Base-by-base conservation (phyloP, 2,329 filamentous ascomycete species). In the Botrytis fragariae region DNA sequence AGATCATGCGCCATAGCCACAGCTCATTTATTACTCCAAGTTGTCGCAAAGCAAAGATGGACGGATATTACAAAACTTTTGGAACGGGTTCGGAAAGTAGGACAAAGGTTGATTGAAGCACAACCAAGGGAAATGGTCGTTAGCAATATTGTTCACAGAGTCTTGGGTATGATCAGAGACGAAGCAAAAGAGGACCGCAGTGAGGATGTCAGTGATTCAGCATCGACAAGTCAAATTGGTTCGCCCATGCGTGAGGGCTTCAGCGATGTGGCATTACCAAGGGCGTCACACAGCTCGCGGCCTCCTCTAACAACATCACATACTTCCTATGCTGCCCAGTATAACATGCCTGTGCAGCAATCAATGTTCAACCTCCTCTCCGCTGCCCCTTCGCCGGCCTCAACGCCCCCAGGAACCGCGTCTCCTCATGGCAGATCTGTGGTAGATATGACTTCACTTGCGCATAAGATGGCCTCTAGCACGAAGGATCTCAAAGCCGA, bases 61-160 rank as follows among this genome's bases (percentile, higher is more conserved):
- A 87, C 88, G 75, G 92, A 95, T 81, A 91, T 94, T 64, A 88
- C 90, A 68, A 90, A 91, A 79, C 89, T 99, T 69, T 89, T 98
- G 74, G 89, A 91, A 78, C 91, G 93, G 77, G 91, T 99, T 75
- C 91, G 93, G 76, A 88, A 90, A 74, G 90, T 95, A 37, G 96
- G 96, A 72, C 88, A 90, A 78, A 89, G 90, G 72, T 86, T 99
- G 61, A 91, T 79, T 51, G 89, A 92, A 72, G 95, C 96, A 12
- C 94, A 97, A 79, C 95, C 95, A 25, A 89, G 92, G 74, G 96
- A 98, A 84, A 91, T 97, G 78, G 93, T 94, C 8, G 94, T 98
- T 62, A 95, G 94, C 70, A 99, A 99, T 80, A 95, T 99, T 77
- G 93, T 98, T 64, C 90, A 95, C 74, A 91, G 96, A 75, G 93